Percentiles rank a stretch among this genome's conserved stretches.
Evolutionary conservation across 306 rosid species (phyloP).

Genomic region (Cicer judaicum): DNA sequence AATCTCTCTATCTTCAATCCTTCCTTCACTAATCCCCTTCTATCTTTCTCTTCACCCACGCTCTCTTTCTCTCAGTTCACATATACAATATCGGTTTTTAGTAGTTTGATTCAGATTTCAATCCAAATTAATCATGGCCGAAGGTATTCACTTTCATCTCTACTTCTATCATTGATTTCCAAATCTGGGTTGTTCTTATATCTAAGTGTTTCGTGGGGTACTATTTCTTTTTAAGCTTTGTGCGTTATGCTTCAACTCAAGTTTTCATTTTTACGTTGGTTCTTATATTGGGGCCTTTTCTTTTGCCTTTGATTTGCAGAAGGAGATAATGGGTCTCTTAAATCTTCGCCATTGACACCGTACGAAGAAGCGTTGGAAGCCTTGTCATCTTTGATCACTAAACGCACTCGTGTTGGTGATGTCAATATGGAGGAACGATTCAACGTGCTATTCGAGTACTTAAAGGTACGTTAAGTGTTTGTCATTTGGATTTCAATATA

Average conservation of each 20-base stretch:
- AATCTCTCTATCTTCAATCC: background rate
- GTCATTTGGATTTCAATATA: conserved; percentile 27
- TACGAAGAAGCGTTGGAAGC: conserved; percentile 85
- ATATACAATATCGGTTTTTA: background rate
- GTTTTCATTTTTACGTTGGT: conserved; percentile 11
- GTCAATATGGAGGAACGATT: conserved; percentile 76
- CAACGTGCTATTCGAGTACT: conserved; percentile 64
- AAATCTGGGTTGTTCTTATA: conserved; percentile 1
- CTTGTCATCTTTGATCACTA: conserved; percentile 79
- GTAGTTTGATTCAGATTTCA: conserved; percentile 4
- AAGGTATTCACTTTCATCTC: conserved; percentile 50
- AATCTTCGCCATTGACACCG: conserved; percentile 47
- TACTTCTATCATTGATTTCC: background rate
- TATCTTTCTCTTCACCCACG: no score
- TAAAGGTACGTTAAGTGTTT: conserved; percentile 55
- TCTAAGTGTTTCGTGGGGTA: background rate
- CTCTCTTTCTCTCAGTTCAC: background rate
- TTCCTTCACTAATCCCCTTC: background rate
- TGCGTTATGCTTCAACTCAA: conserved; percentile 20
- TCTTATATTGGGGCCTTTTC: background rate
- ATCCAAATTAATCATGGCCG: conserved; percentile 50
- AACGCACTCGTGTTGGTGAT: conserved; percentile 80
- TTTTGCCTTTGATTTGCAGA: conserved; percentile 32
- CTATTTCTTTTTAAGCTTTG: background rate
- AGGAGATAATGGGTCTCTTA: conserved; percentile 53